These are phyloP conservation scores for Serendipita indica DNA, from an alignment of 768 basidiomycete species.

Conservation along the genomic window DNA sequence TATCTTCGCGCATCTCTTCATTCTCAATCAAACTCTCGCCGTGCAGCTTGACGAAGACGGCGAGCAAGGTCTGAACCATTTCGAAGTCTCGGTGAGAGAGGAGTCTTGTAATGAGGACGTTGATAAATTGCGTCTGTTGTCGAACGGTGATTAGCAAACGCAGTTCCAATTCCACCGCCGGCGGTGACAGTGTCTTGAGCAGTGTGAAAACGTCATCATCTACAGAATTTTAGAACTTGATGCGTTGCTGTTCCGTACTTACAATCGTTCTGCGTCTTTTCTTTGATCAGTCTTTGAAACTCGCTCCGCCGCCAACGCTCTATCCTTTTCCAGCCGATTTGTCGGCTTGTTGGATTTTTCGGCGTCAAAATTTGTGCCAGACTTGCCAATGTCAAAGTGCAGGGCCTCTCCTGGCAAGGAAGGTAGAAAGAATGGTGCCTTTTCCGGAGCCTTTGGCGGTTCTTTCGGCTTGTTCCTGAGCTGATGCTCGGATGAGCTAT, in stretches of 20 bases:
- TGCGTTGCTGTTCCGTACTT: conserved; percentile 22
- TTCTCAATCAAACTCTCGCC: conserved; percentile 66
- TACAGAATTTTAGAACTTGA: conserved; percentile 20
- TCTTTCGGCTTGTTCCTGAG: conserved; percentile 96
- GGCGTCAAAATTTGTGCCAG: conserved; percentile 16
- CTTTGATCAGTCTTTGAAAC: conserved; percentile 53
- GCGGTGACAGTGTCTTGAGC: conserved; percentile 75
- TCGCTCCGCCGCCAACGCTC: conserved; percentile 41
- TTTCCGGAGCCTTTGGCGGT: conserved; percentile 84
- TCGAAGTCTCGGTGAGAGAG: conserved; percentile 81
- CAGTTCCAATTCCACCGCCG: conserved; percentile 81
- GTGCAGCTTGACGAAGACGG: conserved; percentile 72
- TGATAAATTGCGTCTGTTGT: conserved; percentile 51
- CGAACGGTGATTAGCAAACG: conserved; percentile 57
- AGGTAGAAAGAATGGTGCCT: conserved; percentile 95
- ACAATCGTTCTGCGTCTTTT: conserved; percentile 53
- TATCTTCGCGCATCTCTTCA: conserved; percentile 39
- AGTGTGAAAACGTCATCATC: conserved; percentile 76
- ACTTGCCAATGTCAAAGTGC: conserved; percentile 50
- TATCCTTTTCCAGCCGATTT: conserved; percentile 36
- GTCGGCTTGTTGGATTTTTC: conserved; percentile 30
- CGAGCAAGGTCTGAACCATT: conserved; percentile 78
- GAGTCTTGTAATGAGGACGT: conserved; percentile 58
- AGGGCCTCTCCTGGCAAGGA: conserved; percentile 77
- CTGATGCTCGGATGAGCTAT: conserved; percentile 25